Base-by-base conservation (phyloP, 1,284 basidiomycete genomes). In the Phylloboletellus chloephorus region DNA sequence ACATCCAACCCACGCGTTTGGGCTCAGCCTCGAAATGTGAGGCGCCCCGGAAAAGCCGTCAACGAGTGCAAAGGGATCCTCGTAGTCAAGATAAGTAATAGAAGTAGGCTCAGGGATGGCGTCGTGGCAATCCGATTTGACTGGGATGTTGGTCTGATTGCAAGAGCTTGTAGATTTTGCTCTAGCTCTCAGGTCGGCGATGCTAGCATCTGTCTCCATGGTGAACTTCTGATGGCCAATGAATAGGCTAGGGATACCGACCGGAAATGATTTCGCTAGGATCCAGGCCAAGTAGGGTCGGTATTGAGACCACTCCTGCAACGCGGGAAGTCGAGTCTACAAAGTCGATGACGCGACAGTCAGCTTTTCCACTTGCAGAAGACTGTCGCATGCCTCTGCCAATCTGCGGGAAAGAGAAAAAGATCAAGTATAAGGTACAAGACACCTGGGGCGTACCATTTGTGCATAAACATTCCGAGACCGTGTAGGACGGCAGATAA, bases 281-380 rank as follows among this genome's bases (percentile, higher is more conserved):
- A 53, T 88, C 80, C 2, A 98, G 66, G 0, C 95, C 94, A 52
- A 93, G 89, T 7, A 98, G 65, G 2, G 88, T 90, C 0, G 94
- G 95, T 1, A 78, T 76, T 12, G 85, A 89, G 12, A 91, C 66
- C 20, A 96, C 70, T 4, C 89, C 90, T 15, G 73, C 57, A 3
- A 86, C 73, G n/a, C 82, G 75, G 20, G 68, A 68, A 19, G 78
- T 71, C 39, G 78, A 88, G 50, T 94, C 93, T 5, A 95, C 90
- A 47, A 97, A 84, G 60, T 98, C 94, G 46, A 98, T 84, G 35
- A 98, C 79, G 16, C 79, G 78, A 60, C 95, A 98, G 57, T 97
- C 82, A 25, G 62, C 54, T 64, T 98, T 98, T 32, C 79, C 85
- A 0, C 88, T 93, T 5, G 63, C 63, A 2, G 89, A 87, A 0